Conservation (phyloP, 768 basidiomycete species). For the Podaxis rugospora region DNA sequence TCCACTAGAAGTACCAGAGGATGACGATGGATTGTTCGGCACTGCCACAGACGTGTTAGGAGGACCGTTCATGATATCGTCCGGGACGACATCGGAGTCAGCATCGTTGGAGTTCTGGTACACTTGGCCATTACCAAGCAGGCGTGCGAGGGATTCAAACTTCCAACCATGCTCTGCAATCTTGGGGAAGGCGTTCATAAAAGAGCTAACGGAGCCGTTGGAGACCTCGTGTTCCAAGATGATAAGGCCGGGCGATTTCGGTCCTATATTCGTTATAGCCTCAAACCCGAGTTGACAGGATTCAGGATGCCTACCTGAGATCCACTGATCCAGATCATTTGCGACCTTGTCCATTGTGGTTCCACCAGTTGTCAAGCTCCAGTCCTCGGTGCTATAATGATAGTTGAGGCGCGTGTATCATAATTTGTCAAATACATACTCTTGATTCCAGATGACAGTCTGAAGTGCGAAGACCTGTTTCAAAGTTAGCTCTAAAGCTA, state of each 20-base stretch:
- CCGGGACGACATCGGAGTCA: slow-evolving; percentile 19
- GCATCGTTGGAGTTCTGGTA: slow-evolving; percentile 48
- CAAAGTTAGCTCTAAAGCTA: background rate
- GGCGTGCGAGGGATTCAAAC: slow-evolving; percentile 47
- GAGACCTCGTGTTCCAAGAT: slow-evolving; percentile 83
- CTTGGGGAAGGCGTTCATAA: slow-evolving; percentile 59
- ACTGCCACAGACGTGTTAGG: slow-evolving; percentile 2
- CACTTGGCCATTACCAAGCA: slow-evolving; percentile 31
- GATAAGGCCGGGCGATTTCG: slow-evolving; percentile 76
- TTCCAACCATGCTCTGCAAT: slow-evolving; percentile 73
- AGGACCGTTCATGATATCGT: slow-evolving; percentile 6
- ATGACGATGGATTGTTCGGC: background rate
- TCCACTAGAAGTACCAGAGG: background rate
- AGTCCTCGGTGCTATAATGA: slow-evolving; percentile 62
- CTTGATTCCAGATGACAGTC: slow-evolving; percentile 89
- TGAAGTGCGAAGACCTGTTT: slow-evolving; percentile 64
- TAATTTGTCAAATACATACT: slow-evolving; percentile 42
- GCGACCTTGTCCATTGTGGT: slow-evolving; percentile 47
- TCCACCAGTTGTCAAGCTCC: slow-evolving; percentile 48
- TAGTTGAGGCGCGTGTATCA: background rate
- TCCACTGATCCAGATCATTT: slow-evolving; percentile 49
- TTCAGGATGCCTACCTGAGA: slow-evolving; percentile 34
- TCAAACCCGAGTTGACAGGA: background rate
- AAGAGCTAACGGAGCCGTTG: slow-evolving; percentile 54
- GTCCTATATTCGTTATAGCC: slow-evolving; percentile 28